Base-by-base conservation (phyloP, 192 early-diverging fungal species). In the Umbelopsis isabellina region DNA sequence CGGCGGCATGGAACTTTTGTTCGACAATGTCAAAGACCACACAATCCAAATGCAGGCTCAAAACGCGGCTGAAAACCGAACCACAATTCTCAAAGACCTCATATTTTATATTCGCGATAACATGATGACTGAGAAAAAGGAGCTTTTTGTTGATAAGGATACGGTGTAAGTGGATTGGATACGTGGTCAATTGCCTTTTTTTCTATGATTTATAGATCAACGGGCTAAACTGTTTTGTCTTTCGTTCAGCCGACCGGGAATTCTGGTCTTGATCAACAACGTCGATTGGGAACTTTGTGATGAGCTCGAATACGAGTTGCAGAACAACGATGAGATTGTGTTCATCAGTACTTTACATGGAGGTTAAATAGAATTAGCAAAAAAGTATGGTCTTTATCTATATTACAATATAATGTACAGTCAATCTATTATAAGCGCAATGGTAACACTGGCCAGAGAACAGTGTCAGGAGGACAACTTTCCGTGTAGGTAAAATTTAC, bases 261-360 rank as follows among this genome's bases (percentile, higher is more conserved):
- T 98, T 46, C 80, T 99, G 12, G 96, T 98, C 13, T 83, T 99
- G 37, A 89, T 99, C 45, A 99, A 99, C 72, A 93, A 94, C 46
- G 83, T 86, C 3, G 98, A 99, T 74, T 99, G 97, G 97, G 98
- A 99, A 76, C 80, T 99, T 33, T 91, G 92, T 76, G 96, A 94
- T 21, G 92, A 93, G 51, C 75, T 91, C 41, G 91, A 95, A 52
- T 97, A 97, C 72, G 76, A 83, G 67, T 68, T 99, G 46, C 70
- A 93, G 72, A 81, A 93, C 49, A 77, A 81, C 30, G 97, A 98
- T 76, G 80, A 83, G 44, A 90, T 99, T 55, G 88, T 94, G 23
- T 98, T 99, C 80, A 98, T 99, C 70, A 95, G 93, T 21, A 99
- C 98, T n/a, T 75, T 99, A 49, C 97, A 99, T 74, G 98, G 98